Conservation (phyloP, 257 asterid genomes). For the Ehretia macrophylla region DNA sequence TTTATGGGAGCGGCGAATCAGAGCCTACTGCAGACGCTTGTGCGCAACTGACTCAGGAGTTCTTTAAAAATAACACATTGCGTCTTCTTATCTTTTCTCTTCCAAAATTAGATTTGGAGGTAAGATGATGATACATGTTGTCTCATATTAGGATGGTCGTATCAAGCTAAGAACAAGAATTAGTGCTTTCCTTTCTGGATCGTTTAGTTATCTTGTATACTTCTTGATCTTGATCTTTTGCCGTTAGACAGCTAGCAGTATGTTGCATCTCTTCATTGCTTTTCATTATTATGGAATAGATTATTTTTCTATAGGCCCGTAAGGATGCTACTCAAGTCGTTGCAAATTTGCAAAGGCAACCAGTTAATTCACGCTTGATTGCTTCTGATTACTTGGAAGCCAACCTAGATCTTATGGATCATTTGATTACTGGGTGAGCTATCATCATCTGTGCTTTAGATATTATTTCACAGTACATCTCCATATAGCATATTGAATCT, state of each 20-base stretch:
- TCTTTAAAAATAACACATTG: constrained; percentile 56
- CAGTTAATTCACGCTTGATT: constrained; percentile 59
- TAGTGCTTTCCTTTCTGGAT: no score
- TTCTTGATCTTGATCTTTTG: not conserved
- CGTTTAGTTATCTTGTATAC: not conserved
- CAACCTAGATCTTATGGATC: constrained; percentile 72
- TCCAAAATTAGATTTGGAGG: constrained; percentile 81
- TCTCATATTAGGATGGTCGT: not conserved
- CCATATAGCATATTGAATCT: not conserved
- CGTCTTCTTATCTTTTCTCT: constrained; percentile 64
- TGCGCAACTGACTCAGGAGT: constrained; percentile 64
- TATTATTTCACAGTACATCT: not conserved
- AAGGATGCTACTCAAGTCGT: constrained; percentile 83
- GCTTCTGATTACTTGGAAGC: constrained; percentile 79
- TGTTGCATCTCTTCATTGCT: not conserved
- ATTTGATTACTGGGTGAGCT: constrained; percentile 66
- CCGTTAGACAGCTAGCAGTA: no score
- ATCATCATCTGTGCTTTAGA: constrained; percentile 2
- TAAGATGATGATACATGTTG: constrained; percentile 9
- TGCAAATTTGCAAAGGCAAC: constrained; percentile 89
- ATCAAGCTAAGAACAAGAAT: not conserved
- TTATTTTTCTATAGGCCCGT: constrained; percentile 51
- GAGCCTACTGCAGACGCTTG: constrained; percentile 82
- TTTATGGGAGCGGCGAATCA: constrained; percentile 60
- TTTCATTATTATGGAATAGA: constrained; percentile 8